These are phyloP conservation scores for Floccularia luteovirens DNA, from an alignment of 768 basidiomycete species.

Conservation along the genomic window DNA sequence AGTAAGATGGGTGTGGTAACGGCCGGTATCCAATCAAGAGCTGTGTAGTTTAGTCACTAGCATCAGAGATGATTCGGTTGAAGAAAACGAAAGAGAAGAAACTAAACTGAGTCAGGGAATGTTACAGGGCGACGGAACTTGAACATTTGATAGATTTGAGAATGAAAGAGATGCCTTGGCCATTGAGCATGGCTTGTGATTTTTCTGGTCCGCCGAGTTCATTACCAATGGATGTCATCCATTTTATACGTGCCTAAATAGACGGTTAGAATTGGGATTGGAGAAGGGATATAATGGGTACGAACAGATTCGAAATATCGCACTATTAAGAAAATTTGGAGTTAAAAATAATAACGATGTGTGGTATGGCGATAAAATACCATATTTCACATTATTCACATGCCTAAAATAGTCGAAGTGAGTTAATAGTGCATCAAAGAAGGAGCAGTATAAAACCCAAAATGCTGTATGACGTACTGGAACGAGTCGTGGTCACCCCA, in stretches of 20 bases:
- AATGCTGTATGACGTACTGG: slow-evolving; percentile 40
- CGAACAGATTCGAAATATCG: slow-evolving; percentile 67
- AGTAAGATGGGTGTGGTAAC: slow-evolving; percentile 8
- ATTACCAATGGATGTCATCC: slow-evolving; percentile 51
- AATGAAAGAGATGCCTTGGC: slow-evolving; percentile 63
- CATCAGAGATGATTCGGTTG: slow-evolving; percentile 19
- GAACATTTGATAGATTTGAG: slow-evolving; percentile 62
- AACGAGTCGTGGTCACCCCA: slow-evolving; percentile 82
- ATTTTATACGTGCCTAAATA: slow-evolving; percentile 59
- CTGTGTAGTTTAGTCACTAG: slow-evolving; percentile 21
- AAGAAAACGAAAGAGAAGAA: slow-evolving; percentile 1
- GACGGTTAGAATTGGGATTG: slow-evolving; percentile 2
- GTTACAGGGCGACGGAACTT: slow-evolving; percentile 66
- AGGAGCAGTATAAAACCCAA: slow-evolving; percentile 2
- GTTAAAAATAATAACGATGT: not conserved
- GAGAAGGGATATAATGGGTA: slow-evolving; percentile 1
- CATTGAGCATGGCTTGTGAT: slow-evolving; percentile 51
- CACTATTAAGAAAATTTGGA: slow-evolving; percentile 24
- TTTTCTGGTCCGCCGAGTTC: slow-evolving; percentile 51
- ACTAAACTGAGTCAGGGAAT: slow-evolving; percentile 62
- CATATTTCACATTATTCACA: slow-evolving; percentile 71
- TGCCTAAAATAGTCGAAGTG: slow-evolving; percentile 35
- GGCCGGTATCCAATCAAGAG: slow-evolving; percentile 61
- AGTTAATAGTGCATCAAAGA: slow-evolving; percentile 1
- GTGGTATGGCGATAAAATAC: slow-evolving; percentile 26